Percentiles rank a stretch among this genome's conserved stretches.
Evolutionary conservation across 2,329 filamentous ascomycete genomes (phyloP).

Genomic region (Hymenoscyphus scutula): DNA sequence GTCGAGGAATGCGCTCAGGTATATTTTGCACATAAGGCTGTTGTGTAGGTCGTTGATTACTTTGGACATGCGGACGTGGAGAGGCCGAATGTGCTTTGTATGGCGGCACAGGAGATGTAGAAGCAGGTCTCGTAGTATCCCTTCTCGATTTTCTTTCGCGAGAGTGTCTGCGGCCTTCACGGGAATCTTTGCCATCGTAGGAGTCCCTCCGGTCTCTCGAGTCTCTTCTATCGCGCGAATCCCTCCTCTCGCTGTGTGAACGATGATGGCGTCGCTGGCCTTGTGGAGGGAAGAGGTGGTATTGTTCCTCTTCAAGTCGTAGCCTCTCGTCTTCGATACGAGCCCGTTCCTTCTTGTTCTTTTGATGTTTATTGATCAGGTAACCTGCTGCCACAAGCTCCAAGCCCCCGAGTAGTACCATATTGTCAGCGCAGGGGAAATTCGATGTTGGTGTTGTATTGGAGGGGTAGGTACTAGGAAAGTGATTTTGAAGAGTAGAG

Average conservation of each 20-base stretch:
- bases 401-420: conserved; percentile 50
- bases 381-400: conserved; percentile 35
- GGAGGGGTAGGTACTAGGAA: neutral
- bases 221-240: conserved; percentile 19
- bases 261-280: conserved; percentile 19
- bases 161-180: conserved; percentile 9
- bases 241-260: conserved; percentile 22
- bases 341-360: conserved; percentile 32
- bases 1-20: conserved; percentile 5
- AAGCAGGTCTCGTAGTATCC: conserved; percentile 6
- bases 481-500: neutral
- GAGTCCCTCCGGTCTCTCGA: conserved; percentile 1
- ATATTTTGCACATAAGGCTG: conserved; percentile 7
- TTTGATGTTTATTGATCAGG: conserved; percentile 32
- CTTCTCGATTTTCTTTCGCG: conserved; percentile 8
- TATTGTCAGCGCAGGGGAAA: conserved; percentile 32
- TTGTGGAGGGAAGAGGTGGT: conserved; percentile 23
- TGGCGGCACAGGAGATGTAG: conserved; percentile 6
- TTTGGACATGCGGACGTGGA: conserved; percentile 6
- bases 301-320: conserved; percentile 28
- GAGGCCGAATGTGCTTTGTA: conserved; percentile 9
- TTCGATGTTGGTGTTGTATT: neutral
- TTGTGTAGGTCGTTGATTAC: conserved; percentile 2
- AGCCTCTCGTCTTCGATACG: conserved; percentile 30
- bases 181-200: conserved; percentile 3